phyloP scores from a whole-genome alignment of 177 flowering plant species.

The Vitis hybrid region DNA sequence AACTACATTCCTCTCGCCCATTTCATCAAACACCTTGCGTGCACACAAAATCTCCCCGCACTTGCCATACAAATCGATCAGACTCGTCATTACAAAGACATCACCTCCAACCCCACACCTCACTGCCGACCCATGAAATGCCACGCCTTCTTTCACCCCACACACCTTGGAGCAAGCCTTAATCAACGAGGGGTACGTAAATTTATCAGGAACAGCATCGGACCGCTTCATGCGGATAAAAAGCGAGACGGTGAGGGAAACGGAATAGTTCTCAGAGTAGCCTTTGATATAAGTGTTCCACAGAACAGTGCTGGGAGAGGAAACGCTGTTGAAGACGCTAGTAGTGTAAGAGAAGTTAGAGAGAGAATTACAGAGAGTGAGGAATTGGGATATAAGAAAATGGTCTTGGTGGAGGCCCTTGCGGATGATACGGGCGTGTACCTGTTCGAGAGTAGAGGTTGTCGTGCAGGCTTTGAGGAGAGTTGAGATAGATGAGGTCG shows the following conservation, averaged over 20 bases:
- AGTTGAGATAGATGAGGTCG: conserved; percentile 12
- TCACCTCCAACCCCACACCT: conserved; percentile 42
- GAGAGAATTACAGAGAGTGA: conserved; percentile 31
- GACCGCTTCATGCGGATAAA: conserved; percentile 39
- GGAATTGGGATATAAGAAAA: conserved; percentile 30
- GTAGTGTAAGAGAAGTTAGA: conserved; percentile 29
- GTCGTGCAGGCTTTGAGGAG: conserved; percentile 37
- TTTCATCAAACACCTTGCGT: conserved; percentile 60
- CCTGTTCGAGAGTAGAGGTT: conserved; percentile 26
- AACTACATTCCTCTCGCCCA: conserved; percentile 56
- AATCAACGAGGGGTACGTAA: conserved; percentile 47
- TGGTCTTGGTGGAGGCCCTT: conserved; percentile 47
- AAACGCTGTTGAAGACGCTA: conserved; percentile 32
- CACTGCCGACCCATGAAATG: conserved; percentile 53
- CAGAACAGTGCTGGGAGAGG: conserved; percentile 32
- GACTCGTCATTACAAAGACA: conserved; percentile 55
- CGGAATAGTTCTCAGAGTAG: conserved; percentile 22
- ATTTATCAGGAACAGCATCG: conserved; percentile 32
- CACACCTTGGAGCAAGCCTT: conserved; percentile 42
- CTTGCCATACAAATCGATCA: conserved; percentile 75
- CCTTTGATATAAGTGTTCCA: conserved; percentile 45
- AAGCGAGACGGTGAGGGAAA: conserved; percentile 22
- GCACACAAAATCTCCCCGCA: conserved; percentile 43
- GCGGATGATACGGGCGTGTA: conserved; percentile 45
- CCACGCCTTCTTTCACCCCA: conserved; percentile 35